Evolutionary conservation across 805 yeast species (phyloP).

Genomic region (Barnettozyma californica): DNA sequence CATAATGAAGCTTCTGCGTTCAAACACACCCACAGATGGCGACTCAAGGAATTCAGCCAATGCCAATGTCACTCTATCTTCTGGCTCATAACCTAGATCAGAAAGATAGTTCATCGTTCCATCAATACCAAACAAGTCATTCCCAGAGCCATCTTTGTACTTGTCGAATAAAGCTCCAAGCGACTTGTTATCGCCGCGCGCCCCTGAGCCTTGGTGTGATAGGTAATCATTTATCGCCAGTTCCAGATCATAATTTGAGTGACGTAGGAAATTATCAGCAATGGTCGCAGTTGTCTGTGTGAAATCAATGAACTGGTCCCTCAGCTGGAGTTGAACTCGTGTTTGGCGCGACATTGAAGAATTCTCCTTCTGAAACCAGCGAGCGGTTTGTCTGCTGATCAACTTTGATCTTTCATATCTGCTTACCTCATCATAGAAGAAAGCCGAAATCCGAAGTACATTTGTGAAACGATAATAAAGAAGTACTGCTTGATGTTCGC

Average conservation of each 20-base stretch:
- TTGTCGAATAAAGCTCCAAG: constrained; percentile 16
- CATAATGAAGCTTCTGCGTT: constrained; percentile 40
- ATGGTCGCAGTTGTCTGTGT: constrained; percentile 20
- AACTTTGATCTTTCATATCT: background rate
- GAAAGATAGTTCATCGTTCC: constrained; percentile 68
- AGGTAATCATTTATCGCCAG: constrained; percentile 25
- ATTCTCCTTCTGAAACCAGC: background rate
- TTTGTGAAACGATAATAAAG: too few relatives aligned
- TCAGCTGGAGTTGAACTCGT: constrained; percentile 20
- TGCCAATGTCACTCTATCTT: constrained; percentile 65
- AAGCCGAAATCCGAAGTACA: background rate
- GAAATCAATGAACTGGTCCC: constrained; percentile 26
- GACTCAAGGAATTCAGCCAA: constrained; percentile 65
- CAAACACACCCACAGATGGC: constrained; percentile 61
- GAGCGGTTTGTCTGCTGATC: background rate
- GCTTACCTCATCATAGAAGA: background rate
- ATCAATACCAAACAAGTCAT: constrained; percentile 56
- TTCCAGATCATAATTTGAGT: constrained; percentile 22
- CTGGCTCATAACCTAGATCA: constrained; percentile 68
- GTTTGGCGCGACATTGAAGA: constrained; percentile 18
- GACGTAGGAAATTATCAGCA: constrained; percentile 21
- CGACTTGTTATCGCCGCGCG: constrained; percentile 13
- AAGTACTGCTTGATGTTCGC: too few relatives aligned
- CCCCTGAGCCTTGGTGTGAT: constrained; percentile 16
- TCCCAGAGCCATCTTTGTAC: constrained; percentile 16